A percentile compares a stretch with the other conserved stretches of the same genome.
Evolutionary conservation across 345 rosid genomes (phyloP).

Genomic region (Noccaea bulbosa): DNA sequence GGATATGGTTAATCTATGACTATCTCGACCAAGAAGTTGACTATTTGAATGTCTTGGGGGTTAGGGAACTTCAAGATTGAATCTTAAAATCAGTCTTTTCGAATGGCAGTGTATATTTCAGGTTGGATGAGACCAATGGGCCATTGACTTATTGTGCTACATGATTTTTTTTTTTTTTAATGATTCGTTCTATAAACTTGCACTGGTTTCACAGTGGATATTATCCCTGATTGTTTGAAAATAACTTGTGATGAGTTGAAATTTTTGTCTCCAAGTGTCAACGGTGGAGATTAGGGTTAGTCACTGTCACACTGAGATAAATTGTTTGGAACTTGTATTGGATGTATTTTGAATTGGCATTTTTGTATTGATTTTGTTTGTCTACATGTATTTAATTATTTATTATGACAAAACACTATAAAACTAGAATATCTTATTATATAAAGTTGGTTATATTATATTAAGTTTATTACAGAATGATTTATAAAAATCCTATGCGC

Average conservation of each 20-base stretch:
- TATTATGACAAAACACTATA: constrained; percentile 23
- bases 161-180: no score
- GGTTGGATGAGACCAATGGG: not conserved
- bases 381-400: constrained; percentile 7
- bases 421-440: no score
- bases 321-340: constrained; percentile 10
- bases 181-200: not conserved
- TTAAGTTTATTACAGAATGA: no score
- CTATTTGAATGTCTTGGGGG: constrained; percentile 25
- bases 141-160: not conserved
- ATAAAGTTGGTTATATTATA: no score
- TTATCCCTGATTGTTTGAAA: not conserved
- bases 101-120: not conserved
- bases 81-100: constrained; percentile 24
- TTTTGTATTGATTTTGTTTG: not conserved
- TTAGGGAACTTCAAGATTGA: constrained; percentile 33
- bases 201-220: not conserved
- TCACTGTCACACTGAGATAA: constrained; percentile 25
- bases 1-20: constrained; percentile 35
- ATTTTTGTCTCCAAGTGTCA: constrained; percentile 30
- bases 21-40: constrained; percentile 36
- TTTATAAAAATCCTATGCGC: no score
- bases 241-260: constrained; percentile 1
- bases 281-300: constrained; percentile 23
- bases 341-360: not conserved